Evolutionary conservation across 495 filamentous ascomycete genomes (phyloP).

Genomic region (Penicillium egyptiacum): DNA sequence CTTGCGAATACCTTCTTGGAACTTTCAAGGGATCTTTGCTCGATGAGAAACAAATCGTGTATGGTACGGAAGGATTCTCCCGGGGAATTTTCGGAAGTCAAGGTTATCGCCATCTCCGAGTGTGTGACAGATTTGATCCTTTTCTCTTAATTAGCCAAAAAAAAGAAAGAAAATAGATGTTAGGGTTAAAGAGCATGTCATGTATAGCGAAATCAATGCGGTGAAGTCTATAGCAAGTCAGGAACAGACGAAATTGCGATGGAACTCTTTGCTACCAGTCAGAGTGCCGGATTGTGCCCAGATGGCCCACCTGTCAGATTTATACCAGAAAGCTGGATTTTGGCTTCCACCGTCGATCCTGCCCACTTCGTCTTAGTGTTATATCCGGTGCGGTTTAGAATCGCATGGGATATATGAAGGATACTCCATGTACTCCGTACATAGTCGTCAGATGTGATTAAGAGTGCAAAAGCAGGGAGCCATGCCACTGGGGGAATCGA

Average conservation of each 20-base stretch:
- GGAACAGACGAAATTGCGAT: background rate
- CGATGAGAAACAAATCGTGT: constrained; percentile 3
- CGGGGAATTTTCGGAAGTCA: background rate
- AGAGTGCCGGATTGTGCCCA: background rate
- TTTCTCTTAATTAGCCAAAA: background rate
- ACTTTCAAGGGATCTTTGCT: background rate
- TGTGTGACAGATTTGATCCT: background rate
- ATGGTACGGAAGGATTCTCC: constrained; percentile 11
- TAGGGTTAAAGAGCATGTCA: background rate
- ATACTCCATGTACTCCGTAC: too few species aligned
- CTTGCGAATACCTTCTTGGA: background rate
- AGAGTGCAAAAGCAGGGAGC: too few species aligned
- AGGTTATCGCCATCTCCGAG: background rate
- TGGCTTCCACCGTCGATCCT: too few species aligned
- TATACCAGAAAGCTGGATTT: too few species aligned
- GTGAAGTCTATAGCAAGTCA: background rate
- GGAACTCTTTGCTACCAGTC: constrained; percentile 16
- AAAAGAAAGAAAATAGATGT: background rate
- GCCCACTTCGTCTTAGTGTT: too few species aligned
- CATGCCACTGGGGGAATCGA: too few species aligned
- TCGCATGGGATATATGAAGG: too few species aligned
- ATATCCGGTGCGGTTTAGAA: too few species aligned
- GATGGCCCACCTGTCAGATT: background rate
- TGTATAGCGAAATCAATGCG: background rate
- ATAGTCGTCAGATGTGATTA: too few species aligned